Base-by-base conservation (phyloP, 2,329 filamentous ascomycete genomes). In the Aschersonia sp. region DNA sequence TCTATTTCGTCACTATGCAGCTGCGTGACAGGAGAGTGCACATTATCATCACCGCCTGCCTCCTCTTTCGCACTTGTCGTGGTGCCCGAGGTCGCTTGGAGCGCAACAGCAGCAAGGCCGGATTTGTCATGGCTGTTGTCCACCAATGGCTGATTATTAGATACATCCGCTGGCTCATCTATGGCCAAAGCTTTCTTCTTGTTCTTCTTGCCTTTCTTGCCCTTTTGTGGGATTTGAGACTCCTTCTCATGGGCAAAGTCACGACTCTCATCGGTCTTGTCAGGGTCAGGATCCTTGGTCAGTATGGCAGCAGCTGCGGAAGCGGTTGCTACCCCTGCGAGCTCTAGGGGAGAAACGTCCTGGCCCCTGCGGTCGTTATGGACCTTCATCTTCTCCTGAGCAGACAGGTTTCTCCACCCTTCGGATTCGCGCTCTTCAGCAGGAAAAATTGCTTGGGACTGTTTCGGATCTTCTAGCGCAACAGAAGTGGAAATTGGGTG, bases 331-430 rank as follows among this genome's bases (percentile, higher is more conserved):
- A 55, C 52, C 9, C 45, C 43, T 12, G 43, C 47, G 37, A 30
- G 47, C 43, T 29, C 39, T 4, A 35, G 46, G 30, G 48, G 12
- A 43, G 48, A 41, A 14, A 49, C 30, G 4, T 49, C 45, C 43
- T 48, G 51, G 41, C 47, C 53, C 47, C 54, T 56, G 45, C 48
- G 51, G 40, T 49, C 53, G 45, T 54, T 57, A 42, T 49, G 57
- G 35, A 40, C 49, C 47, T 51, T 52, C 44, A 44, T 55, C 45
- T 44, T 56, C 47, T 54, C 51, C 42, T 55, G 54, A 8, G 52
- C 48, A 2, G 51, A 47, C 47, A 52, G 46, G 6, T 30, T 45
- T 7, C 44, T 52, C 50, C 43, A 48, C 29, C 49, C 48, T 12
- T 52, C 52, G 39, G 50, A 45, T 44, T 52, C 51, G n/a, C 45